Evolutionary conservation across 306 rosid genomes (phyloP).

Genomic region (Dryas alaskensis): DNA sequence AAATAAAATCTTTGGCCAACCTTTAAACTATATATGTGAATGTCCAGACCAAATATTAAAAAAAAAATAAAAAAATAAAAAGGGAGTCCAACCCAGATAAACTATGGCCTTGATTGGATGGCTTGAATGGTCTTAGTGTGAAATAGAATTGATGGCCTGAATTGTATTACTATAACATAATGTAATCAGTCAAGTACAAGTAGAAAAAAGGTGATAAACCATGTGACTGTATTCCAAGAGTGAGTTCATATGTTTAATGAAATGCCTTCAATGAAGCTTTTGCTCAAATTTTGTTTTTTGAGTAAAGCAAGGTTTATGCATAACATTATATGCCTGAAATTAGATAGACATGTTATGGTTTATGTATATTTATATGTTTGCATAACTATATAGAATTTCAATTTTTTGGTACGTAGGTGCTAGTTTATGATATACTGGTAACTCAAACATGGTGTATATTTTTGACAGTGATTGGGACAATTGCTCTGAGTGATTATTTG

Average conservation of each 20-base stretch:
- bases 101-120: not conserved
- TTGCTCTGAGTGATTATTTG: constrained; percentile 63
- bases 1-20: not conserved
- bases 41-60: too few species aligned
- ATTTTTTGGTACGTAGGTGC: not conserved
- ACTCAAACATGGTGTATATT: constrained; percentile 8
- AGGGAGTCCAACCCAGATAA: not conserved
- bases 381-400: not conserved
- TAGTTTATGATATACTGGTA: not conserved
- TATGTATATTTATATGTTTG: not conserved
- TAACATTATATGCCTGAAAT: not conserved
- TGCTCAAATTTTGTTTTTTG: too few species aligned
- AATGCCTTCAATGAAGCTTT: too few species aligned
- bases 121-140: not conserved
- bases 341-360: not conserved
- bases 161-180: not conserved
- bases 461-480: constrained; percentile 69
- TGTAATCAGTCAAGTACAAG: not conserved
- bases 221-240: too few species aligned
- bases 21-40: not conserved
- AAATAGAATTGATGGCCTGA: not conserved
- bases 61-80: too few species aligned
- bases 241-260: too few species aligned
- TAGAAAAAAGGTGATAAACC: not conserved
- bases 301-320: not conserved